Evolutionary conservation across 176 grass and related monocot genomes (phyloP).

Genomic region (Oryza punctata): DNA sequence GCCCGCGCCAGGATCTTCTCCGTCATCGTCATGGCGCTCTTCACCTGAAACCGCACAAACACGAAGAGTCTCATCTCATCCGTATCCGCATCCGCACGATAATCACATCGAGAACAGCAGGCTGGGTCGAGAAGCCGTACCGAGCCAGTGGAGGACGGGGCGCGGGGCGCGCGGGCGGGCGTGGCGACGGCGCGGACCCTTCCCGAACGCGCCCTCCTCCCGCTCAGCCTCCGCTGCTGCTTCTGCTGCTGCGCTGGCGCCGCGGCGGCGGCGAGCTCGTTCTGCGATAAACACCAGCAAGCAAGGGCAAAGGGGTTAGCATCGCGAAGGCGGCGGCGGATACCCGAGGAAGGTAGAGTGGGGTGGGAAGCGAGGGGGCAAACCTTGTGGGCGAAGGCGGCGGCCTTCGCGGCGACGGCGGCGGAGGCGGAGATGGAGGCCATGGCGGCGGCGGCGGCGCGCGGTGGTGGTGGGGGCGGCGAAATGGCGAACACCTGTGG

Average conservation of each 20-base stretch:
- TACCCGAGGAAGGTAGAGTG: accelerated
- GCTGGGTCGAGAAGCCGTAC: conserved; percentile 40
- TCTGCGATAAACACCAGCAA: conserved; percentile 33
- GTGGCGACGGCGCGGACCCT: conserved; percentile 62
- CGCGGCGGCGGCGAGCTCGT: conserved; percentile 46
- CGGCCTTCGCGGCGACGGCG: conserved; percentile 30
- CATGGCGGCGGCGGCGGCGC: conserved; percentile 44
- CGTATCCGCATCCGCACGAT: neutral
- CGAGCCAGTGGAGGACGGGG: conserved; percentile 73
- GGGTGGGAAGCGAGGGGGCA: neutral
- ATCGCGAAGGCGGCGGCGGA: neutral
- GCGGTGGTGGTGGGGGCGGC: neutral
- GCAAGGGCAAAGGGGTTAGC: neutral
- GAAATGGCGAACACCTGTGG: neutral
- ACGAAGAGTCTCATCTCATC: neutral
- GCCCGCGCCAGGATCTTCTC: conserved; percentile 94
- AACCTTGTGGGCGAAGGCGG: conserved; percentile 44
- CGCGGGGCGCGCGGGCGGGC: conserved; percentile 52
- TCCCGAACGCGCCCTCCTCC: conserved; percentile 16
- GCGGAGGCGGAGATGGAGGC: conserved; percentile 41
- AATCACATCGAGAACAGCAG: neutral
- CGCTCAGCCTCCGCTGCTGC: conserved; percentile 22
- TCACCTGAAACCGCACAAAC: conserved; percentile 48
- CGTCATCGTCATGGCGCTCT: conserved; percentile 87
- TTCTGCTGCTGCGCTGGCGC: conserved; percentile 36